Evolutionary conservation across 2,329 filamentous ascomycete genomes (phyloP).

Genomic region (Cladophialophora yegresii): DNA sequence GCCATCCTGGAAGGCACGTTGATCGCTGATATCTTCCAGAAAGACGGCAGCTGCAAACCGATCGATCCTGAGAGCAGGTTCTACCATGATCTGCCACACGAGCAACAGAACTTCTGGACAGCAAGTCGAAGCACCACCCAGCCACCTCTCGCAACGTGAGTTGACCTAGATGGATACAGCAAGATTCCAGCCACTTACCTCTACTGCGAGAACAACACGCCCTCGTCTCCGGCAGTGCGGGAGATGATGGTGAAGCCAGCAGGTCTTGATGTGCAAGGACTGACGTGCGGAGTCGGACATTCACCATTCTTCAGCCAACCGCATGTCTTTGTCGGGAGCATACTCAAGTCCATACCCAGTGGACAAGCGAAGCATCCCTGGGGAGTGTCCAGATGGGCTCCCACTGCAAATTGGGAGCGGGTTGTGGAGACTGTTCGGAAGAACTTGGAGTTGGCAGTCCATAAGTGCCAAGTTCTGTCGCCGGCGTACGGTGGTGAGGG

Average conservation of each 20-base stretch:
- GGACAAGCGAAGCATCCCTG: background rate
- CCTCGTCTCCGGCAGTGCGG: conserved; percentile 43
- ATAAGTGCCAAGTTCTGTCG: background rate
- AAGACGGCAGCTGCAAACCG: conserved; percentile 22
- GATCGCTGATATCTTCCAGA: background rate
- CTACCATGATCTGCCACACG: conserved; percentile 42
- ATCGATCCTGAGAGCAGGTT: conserved; percentile 36
- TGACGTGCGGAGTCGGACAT: conserved; percentile 28
- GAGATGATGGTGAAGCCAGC: conserved; percentile 41
- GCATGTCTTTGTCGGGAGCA: conserved; percentile 21
- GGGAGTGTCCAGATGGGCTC: background rate
- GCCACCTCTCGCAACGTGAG: conserved; percentile 12
- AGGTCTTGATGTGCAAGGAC: conserved; percentile 13
- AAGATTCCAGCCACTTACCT: conserved; percentile 41
- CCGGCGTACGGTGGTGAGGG: background rate
- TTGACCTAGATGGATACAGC: conserved; percentile 17
- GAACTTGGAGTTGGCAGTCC: conserved; percentile 6
- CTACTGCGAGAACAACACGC: conserved; percentile 44
- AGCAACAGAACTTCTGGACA: conserved; percentile 27
- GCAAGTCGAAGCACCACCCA: conserved; percentile 19
- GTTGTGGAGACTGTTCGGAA: background rate
- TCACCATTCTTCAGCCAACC: conserved; percentile 32
- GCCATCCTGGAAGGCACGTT: background rate
- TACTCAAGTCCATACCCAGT: conserved; percentile 15
- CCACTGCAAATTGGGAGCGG: background rate